Percentiles rank a stretch among this genome's conserved stretches.
phyloP scores from a whole-genome alignment of 176 grass and related monocot species.

The Hyparrhenia diplandra region DNA sequence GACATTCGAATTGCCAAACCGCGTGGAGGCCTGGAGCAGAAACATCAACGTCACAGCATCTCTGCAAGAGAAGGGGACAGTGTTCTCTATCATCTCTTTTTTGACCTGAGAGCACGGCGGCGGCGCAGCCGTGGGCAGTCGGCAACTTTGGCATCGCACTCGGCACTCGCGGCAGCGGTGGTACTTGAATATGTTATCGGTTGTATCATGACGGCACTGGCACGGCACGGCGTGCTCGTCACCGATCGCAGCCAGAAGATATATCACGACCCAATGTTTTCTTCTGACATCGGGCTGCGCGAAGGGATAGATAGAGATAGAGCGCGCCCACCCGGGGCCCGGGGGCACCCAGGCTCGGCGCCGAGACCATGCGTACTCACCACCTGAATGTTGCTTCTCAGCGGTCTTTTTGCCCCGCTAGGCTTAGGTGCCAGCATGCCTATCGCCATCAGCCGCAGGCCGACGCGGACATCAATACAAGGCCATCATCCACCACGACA shows the following conservation, averaged over 20 bases:
- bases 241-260: neutral
- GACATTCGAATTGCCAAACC: neutral
- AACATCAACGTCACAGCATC: neutral
- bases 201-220: neutral
- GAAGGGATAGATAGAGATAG: neutral
- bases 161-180: neutral
- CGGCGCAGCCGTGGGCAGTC: neutral
- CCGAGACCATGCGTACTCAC: too few relatives aligned
- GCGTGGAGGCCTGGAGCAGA: neutral
- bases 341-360: too few relatives aligned
- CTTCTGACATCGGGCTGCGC: neutral
- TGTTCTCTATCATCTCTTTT: neutral
- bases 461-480: too few relatives aligned
- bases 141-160: neutral
- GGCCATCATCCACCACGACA: too few relatives aligned
- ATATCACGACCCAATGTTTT: neutral
- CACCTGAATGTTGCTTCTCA: too few relatives aligned
- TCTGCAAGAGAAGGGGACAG: neutral
- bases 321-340: too few relatives aligned
- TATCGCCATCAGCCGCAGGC: too few relatives aligned
- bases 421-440: too few relatives aligned
- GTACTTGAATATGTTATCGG: neutral
- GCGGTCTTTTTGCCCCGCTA: too few relatives aligned
- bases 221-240: neutral
- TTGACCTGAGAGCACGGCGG: neutral